phyloP scores from a whole-genome alignment of 2,329 filamentous ascomycete species.

The Teratosphaeria destructans region DNA sequence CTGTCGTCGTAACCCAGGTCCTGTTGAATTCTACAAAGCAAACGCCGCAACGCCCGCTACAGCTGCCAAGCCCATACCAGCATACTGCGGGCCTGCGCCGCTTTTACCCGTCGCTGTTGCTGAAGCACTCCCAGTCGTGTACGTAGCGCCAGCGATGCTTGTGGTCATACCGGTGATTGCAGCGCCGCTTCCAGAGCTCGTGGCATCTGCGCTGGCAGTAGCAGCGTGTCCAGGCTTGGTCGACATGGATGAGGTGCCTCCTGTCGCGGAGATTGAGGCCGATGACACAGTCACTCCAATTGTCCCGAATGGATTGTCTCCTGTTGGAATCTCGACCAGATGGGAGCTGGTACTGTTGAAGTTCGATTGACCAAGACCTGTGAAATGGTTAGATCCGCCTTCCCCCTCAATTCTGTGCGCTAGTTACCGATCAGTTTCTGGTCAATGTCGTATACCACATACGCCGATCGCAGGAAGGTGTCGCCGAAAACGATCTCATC shows the following conservation, averaged over 20 bases:
- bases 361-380: conserved; percentile 41
- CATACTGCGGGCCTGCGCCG: background rate
- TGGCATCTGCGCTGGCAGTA: background rate
- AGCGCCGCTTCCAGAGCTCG: background rate
- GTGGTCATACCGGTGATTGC: background rate
- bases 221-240: background rate
- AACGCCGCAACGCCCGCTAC: background rate
- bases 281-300: background rate
- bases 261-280: background rate
- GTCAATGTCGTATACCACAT: conserved; percentile 8
- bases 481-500: conserved; percentile 5
- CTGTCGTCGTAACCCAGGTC: background rate
- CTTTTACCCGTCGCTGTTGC: background rate
- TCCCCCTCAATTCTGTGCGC: background rate
- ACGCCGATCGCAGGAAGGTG: conserved; percentile 7
- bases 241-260: background rate
- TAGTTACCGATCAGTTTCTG: background rate
- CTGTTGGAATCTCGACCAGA: conserved; percentile 40
- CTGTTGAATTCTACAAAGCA: background rate
- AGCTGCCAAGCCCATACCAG: background rate
- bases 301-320: background rate
- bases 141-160: background rate
- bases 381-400: background rate
- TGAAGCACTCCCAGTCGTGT: background rate
- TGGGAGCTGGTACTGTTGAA: conserved; percentile 46